These are phyloP conservation scores for Pseudocercospora eumusae DNA, from an alignment of 2,329 filamentous ascomycete species.

Conservation along the genomic window DNA sequence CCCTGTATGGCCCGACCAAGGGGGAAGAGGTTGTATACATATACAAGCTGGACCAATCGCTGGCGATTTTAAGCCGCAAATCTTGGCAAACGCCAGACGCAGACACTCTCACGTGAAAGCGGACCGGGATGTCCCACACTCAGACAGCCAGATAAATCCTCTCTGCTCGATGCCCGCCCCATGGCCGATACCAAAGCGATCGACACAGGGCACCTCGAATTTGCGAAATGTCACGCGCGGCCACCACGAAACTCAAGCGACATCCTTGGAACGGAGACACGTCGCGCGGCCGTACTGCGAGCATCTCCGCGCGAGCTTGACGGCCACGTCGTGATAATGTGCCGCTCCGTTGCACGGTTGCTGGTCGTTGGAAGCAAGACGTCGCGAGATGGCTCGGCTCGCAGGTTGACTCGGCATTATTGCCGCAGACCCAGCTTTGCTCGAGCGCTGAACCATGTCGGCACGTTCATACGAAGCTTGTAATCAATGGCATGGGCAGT, in stretches of 20 bases:
- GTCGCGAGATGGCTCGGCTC: neutral
- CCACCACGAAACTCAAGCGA: neutral
- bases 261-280: neutral
- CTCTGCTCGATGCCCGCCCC: neutral
- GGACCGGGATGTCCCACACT: neutral
- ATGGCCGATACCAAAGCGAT: neutral
- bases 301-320: neutral
- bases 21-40: too few species aligned
- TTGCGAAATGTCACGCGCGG: neutral
- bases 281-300: neutral
- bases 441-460: neutral
- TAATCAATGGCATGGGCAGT: neutral
- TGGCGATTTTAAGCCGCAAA: neutral
- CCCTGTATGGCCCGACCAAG: too few species aligned
- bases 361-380: neutral
- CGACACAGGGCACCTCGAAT: neutral
- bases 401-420: neutral
- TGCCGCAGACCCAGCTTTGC: neutral
- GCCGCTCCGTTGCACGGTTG: neutral
- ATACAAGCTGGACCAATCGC: neutral
- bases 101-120: neutral
- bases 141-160: neutral
- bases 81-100: neutral
- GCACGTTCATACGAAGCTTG: neutral
- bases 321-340: neutral